Conservation (phyloP, 768 basidiomycete genomes). For the Rhodotorula diobovata region DNA sequence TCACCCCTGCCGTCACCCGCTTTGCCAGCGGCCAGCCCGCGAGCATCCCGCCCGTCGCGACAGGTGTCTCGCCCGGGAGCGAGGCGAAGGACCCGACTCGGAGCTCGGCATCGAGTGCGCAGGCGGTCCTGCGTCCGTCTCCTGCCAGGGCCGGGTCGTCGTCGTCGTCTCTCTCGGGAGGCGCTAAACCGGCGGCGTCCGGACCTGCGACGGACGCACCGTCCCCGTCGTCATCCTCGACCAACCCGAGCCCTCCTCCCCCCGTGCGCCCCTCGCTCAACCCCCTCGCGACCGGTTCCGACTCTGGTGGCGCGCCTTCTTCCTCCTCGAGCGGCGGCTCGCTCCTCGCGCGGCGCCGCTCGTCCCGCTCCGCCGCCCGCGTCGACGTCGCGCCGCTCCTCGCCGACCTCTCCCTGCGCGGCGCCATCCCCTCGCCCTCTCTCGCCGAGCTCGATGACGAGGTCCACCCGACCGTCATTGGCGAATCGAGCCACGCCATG, state of each 20-base stretch:
- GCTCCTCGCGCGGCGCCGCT: conserved; percentile 16
- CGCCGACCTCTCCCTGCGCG: conserved; percentile 11
- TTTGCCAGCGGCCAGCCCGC: background rate
- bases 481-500: conserved; percentile 12
- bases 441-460: conserved; percentile 29
- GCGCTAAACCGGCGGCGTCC: background rate
- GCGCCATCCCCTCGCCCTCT: background rate
- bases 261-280: background rate
- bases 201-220: background rate
- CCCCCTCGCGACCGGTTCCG: background rate
- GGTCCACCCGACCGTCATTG: conserved; percentile 14
- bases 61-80: background rate
- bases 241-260: background rate
- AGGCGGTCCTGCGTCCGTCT: background rate
- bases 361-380: background rate
- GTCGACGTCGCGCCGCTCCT: conserved; percentile 9
- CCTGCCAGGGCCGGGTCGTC: background rate
- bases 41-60: background rate
- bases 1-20: conserved; percentile 17
- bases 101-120: no score
- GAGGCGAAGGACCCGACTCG: no score
- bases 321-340: conserved; percentile 2
- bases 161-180: no score
- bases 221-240: background rate
- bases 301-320: background rate